phyloP scores from a whole-genome alignment of 2,329 filamentous ascomycete species.

The Cladophialophora yegresii region DNA sequence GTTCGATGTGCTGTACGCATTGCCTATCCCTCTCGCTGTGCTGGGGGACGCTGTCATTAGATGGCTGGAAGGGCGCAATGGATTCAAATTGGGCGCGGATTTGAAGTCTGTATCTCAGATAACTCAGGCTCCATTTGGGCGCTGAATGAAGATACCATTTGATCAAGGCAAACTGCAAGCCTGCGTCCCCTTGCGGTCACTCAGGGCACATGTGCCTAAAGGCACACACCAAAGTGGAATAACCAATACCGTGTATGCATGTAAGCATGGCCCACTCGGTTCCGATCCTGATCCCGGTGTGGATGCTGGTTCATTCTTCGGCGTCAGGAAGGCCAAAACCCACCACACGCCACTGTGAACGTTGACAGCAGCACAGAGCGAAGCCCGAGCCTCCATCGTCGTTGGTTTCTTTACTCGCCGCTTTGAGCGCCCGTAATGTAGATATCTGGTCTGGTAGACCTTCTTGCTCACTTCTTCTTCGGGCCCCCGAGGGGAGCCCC shows the following conservation, averaged over 20 bases:
- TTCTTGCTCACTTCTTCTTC: conserved; percentile 62
- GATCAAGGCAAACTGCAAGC: too few relatives aligned
- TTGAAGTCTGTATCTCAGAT: too few relatives aligned
- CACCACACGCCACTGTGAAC: not conserved
- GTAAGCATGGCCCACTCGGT: not conserved
- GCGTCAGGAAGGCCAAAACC: not conserved
- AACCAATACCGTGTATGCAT: not conserved
- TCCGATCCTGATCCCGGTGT: not conserved
- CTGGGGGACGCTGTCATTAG: too few relatives aligned
- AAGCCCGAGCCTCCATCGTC: too few relatives aligned
- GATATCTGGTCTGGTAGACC: not conserved
- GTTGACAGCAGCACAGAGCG: not conserved
- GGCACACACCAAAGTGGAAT: not conserved
- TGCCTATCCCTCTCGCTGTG: not conserved
- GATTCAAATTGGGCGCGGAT: not conserved
- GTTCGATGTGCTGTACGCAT: not conserved
- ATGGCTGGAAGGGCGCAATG: too few relatives aligned
- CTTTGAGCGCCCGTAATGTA: not conserved
- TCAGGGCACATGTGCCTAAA: not conserved
- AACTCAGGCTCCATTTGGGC: not conserved
- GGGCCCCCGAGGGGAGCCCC: conserved; percentile 63
- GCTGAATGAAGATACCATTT: not conserved
- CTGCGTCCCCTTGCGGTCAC: not conserved
- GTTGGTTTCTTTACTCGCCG: not conserved
- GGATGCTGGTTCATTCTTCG: not conserved